Percentiles rank a stretch among this genome's conserved stretches.
phyloP scores from a whole-genome alignment of 768 basidiomycete genomes.

The Amanita inopinata region DNA sequence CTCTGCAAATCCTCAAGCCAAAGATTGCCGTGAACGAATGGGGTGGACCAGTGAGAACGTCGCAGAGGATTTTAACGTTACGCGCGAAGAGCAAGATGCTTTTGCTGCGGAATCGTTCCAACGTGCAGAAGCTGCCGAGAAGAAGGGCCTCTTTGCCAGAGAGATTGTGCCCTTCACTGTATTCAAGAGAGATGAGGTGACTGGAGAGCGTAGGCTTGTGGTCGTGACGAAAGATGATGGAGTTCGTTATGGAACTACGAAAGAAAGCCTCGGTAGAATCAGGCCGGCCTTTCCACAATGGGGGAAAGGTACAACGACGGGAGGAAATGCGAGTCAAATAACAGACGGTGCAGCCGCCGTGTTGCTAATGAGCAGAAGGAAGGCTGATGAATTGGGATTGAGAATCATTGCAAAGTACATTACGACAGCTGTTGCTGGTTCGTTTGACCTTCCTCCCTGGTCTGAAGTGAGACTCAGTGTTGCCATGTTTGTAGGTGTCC shows the following conservation, averaged over 20 bases:
- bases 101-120: conserved; percentile 71
- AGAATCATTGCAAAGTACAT: conserved; percentile 70
- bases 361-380: conserved; percentile 69
- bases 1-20: conserved; percentile 41
- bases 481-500: conserved; percentile 35
- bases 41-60: conserved; percentile 90
- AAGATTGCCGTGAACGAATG: conserved; percentile 65
- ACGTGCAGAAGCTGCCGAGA: conserved; percentile 68
- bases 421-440: conserved; percentile 61
- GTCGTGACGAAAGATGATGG: conserved; percentile 66
- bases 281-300: conserved; percentile 77
- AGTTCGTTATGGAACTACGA: conserved; percentile 65
- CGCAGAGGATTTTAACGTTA: conserved; percentile 60
- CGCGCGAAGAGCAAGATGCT: conserved; percentile 67
- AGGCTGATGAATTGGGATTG: conserved; percentile 69
- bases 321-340: conserved; percentile 80
- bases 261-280: conserved; percentile 52
- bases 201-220: conserved; percentile 43
- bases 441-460: conserved; percentile 9
- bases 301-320: conserved; percentile 65
- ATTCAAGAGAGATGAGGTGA: conserved; percentile 44
- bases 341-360: conserved; percentile 81
- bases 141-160: conserved; percentile 47
- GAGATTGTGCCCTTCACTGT: conserved; percentile 77
- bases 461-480: neutral